phyloP scores from a whole-genome alignment of 176 grass and related monocot species.

The Canna indica region DNA sequence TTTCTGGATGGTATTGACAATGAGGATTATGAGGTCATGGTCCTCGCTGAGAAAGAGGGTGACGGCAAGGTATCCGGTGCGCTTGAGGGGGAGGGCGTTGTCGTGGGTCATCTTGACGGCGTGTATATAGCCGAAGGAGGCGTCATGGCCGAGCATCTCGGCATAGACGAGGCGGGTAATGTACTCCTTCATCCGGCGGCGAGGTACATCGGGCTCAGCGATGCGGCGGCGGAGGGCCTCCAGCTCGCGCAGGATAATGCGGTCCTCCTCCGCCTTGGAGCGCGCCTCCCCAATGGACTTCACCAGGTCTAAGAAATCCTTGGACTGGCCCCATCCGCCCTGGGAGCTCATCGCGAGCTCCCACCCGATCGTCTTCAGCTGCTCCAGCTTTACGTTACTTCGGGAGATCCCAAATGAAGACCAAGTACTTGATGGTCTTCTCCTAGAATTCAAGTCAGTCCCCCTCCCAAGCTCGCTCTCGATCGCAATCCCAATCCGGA shows the following conservation, averaged over 20 bases:
- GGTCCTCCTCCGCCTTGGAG: conserved; percentile 99
- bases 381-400: conserved; percentile 37
- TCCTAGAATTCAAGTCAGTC: too few relatives aligned
- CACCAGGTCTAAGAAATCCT: conserved; percentile 99
- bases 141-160: conserved; percentile 99
- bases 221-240: conserved; percentile 81
- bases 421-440: too few relatives aligned
- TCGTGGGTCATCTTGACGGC: conserved; percentile 99
- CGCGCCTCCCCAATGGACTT: conserved; percentile 97
- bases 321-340: conserved; percentile 78
- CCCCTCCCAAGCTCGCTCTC: too few relatives aligned
- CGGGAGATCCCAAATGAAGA: too few relatives aligned
- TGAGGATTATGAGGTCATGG: conserved; percentile 96
- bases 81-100: conserved; percentile 75
- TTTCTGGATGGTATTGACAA: conserved; percentile 99
- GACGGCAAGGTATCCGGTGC: conserved; percentile 92
- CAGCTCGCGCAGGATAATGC: conserved; percentile 84
- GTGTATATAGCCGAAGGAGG: conserved; percentile 98
- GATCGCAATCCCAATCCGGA: neutral
- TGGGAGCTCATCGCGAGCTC: conserved; percentile 98
- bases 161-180: conserved; percentile 87
- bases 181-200: conserved; percentile 95
- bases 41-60: conserved; percentile 90
- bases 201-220: conserved; percentile 85
- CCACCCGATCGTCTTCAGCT: conserved; percentile 91